A percentile compares a stretch with the other conserved stretches of the same genome.
Conservation (phyloP, 1,139 yeast genomes). For the Tardiomyces digboiensis region DNA sequence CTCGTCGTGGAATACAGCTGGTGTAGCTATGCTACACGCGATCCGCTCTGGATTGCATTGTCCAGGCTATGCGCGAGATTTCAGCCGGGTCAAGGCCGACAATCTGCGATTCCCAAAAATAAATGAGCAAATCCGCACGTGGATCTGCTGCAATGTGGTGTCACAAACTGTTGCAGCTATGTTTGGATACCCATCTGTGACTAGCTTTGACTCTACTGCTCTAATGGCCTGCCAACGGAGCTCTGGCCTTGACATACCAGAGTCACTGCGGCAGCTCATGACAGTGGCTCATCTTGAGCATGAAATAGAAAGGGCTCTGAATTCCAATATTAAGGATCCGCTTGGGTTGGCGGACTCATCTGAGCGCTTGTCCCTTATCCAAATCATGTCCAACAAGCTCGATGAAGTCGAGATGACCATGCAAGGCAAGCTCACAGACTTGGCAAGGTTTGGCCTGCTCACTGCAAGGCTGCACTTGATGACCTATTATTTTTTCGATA, state of each 20-base stretch:
- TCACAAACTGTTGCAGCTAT: slow-evolving; percentile 87
- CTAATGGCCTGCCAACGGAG: slow-evolving; percentile 41
- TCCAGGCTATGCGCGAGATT: slow-evolving; percentile 51
- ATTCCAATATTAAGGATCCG: slow-evolving; percentile 60
- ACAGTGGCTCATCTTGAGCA: slow-evolving; percentile 81
- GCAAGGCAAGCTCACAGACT: slow-evolving; percentile 42
- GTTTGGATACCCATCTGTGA: slow-evolving; percentile 91
- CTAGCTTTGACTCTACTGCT: slow-evolving; percentile 70
- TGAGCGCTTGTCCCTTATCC: slow-evolving; percentile 66
- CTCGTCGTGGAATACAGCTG: slow-evolving; percentile 91
- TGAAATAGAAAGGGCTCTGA: slow-evolving; percentile 70
- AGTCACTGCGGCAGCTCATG: slow-evolving; percentile 59
- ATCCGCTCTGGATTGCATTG: slow-evolving; percentile 83
- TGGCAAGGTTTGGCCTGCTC: slow-evolving; percentile 56
- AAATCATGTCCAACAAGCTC: slow-evolving; percentile 58
- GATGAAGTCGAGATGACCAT: slow-evolving; percentile 60
- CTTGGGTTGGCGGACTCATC: slow-evolving; percentile 52
- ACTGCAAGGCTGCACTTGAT: slow-evolving; percentile 71
- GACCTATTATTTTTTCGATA: slow-evolving; percentile 74
- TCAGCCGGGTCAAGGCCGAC: slow-evolving; percentile 33
- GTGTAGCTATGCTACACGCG: slow-evolving; percentile 87
- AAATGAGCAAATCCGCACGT: slow-evolving; percentile 75
- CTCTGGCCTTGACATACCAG: slow-evolving; percentile 41
- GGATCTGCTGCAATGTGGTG: slow-evolving; percentile 89
- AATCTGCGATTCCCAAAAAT: slow-evolving; percentile 32